A percentile compares a stretch with the other conserved stretches of the same genome.
Evolutionary conservation across 2,329 filamentous ascomycete genomes (phyloP).

Genomic region (Alternaria tenuissima): DNA sequence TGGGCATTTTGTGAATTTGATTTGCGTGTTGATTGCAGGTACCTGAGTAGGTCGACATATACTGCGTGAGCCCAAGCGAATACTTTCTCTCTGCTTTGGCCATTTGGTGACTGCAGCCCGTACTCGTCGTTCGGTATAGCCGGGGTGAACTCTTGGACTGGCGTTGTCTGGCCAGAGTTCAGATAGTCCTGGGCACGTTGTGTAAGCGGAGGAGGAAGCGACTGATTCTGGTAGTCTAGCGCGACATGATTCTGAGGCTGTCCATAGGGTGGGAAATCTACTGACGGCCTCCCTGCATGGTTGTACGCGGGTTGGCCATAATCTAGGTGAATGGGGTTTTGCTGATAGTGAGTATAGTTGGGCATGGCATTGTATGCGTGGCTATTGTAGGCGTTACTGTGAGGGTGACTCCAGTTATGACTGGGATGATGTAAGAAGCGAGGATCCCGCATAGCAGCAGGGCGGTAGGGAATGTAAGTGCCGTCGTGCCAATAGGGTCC

Average conservation of each 20-base stretch:
- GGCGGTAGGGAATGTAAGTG: conserved; percentile 51
- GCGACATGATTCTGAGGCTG: conserved; percentile 35
- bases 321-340: conserved; percentile 36
- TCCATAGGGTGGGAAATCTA: conserved; percentile 39
- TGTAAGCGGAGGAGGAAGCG: conserved; percentile 26
- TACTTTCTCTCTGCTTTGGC: conserved; percentile 54
- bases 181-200: conserved; percentile 39
- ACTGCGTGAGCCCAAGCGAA: conserved; percentile 58
- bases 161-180: conserved; percentile 43
- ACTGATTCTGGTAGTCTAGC: conserved; percentile 39
- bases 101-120: conserved; percentile 53
- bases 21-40: conserved; percentile 57
- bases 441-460: conserved; percentile 52
- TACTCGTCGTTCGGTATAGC: conserved; percentile 46
- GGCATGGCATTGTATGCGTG: conserved; percentile 39
- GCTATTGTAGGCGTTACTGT: conserved; percentile 38
- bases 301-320: conserved; percentile 36
- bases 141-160: conserved; percentile 33
- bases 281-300: conserved; percentile 27
- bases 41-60: conserved; percentile 59
- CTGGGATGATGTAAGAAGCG: conserved; percentile 45
- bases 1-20: conserved; percentile 51
- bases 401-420: conserved; percentile 44
- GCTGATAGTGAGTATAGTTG: conserved; percentile 37
- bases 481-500: conserved; percentile 55